Evolutionary conservation across 2,329 filamentous ascomycete genomes (phyloP), one percentile per base, ranked within the genome.

Genomic region (Aspergillus caelatus): DNA sequence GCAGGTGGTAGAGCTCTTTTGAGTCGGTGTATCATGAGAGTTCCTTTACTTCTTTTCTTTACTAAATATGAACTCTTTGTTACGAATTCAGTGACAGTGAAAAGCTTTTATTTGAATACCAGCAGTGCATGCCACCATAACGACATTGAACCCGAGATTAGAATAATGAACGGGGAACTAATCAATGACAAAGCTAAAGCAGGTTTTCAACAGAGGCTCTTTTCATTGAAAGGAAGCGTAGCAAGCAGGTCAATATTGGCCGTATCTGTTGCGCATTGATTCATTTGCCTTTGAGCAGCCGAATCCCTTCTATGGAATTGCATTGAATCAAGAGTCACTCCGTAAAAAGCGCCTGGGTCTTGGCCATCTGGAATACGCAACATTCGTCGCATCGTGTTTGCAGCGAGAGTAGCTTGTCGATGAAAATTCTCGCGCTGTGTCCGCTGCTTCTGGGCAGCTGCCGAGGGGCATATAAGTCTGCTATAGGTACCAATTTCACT

Each of bases 1-100:
- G 56, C 73, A 79, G 63, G 78, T 83, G 57, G 79, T 80, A 60
- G 81, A 83, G 64, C 68, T 83, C 62, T 81, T 83, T 66, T 82
- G 68, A 75, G 61, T 36, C 21, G 45, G 26, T 34, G 36, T 12
- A 21, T 55, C 28, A 8, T n/a, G 26, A 11, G 16, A 19, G 34
- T 36, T 16, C 14, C 34, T 53, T 8, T 41, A 19, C 16, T 41
- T 41, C 19, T 41, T 9, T 41, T 12, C 9, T 41, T 19, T 36
- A 36, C 14, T 14, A 7, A 54, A 32, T 36, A n/a, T 10, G 14
- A 36, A 43, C n/a, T 28, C 14, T 14, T 58, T n/a, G 16, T 14
- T 57, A 59, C 36, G 23, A n/a, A 43, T n/a, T 52, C n/a, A 32
- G n/a, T 32, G 28, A 19, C n/a, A 11, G 12, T 26, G 45, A 12